Conservation (phyloP, 805 yeast species). For the Torulaspora indica region DNA sequence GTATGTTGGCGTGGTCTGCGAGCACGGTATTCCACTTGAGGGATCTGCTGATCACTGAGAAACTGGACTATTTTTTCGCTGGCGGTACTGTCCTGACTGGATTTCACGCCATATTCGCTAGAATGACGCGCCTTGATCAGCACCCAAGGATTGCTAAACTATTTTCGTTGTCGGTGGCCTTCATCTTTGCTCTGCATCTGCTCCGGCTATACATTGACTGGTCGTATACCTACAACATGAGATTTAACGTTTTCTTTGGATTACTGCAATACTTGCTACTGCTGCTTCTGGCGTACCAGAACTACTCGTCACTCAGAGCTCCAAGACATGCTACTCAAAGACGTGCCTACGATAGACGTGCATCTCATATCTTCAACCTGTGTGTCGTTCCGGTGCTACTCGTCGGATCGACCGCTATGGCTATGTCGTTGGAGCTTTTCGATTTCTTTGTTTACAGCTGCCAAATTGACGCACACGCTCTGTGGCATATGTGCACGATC, state of each 20-base stretch:
- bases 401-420: slow-evolving; percentile 53
- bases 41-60: slow-evolving; percentile 74
- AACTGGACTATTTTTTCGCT: slow-evolving; percentile 87
- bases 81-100: slow-evolving; percentile 83
- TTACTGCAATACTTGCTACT: slow-evolving; percentile 58
- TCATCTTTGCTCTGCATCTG: slow-evolving; percentile 61
- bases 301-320: slow-evolving; percentile 24
- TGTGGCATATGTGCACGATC: slow-evolving; percentile 90
- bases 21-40: slow-evolving; percentile 85
- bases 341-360: slow-evolving; percentile 6
- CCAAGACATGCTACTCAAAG: slow-evolving; percentile 9
- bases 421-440: slow-evolving; percentile 85
- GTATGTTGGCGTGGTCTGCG: slow-evolving; percentile 85
- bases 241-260: slow-evolving; percentile 78
- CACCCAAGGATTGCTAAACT: slow-evolving; percentile 33
- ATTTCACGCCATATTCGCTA: slow-evolving; percentile 58
- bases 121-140: slow-evolving; percentile 57
- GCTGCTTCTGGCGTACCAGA: slow-evolving; percentile 31
- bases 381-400: slow-evolving; percentile 47
- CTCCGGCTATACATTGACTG: slow-evolving; percentile 63
- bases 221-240: slow-evolving; percentile 93
- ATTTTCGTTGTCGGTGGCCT: slow-evolving; percentile 42
- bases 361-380: slow-evolving; percentile 18
- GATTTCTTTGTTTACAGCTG: slow-evolving; percentile 75
- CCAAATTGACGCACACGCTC: slow-evolving; percentile 82